A percentile compares a stretch with the other conserved stretches of the same genome.
Conservation (phyloP, 2,329 filamentous ascomycete genomes). For the Calonectria pteridis region DNA sequence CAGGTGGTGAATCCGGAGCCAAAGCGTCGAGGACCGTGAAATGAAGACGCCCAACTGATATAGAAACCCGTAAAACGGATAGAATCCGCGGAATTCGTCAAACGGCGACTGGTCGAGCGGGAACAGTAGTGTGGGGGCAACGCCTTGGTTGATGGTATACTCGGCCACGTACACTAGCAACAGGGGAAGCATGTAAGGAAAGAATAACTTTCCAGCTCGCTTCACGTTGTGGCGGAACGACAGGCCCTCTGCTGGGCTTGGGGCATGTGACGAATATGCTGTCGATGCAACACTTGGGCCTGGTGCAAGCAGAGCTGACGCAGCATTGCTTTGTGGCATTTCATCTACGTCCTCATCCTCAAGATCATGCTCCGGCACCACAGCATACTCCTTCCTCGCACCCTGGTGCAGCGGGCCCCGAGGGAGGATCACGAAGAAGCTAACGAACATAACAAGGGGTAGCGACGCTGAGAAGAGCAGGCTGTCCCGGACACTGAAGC, state of each 20-base stretch:
- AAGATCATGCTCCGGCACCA: slow-evolving; percentile 58
- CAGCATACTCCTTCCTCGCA: slow-evolving; percentile 64
- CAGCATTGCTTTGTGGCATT: slow-evolving; percentile 53
- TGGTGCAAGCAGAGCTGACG: slow-evolving; percentile 63
- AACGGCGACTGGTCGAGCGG: slow-evolving; percentile 84
- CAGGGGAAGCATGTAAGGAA: slow-evolving; percentile 89
- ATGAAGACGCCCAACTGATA: slow-evolving; percentile 97
- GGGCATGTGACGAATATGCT: slow-evolving; percentile 51
- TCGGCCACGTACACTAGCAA: slow-evolving; percentile 94
- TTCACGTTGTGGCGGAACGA: slow-evolving; percentile 66
- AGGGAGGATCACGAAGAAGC: slow-evolving; percentile 88
- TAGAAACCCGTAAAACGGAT: slow-evolving; percentile 93
- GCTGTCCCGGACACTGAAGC: slow-evolving; percentile 79
- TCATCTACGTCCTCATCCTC: slow-evolving; percentile 53
- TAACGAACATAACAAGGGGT: slow-evolving; percentile 84
- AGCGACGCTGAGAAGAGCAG: slow-evolving; percentile 83
- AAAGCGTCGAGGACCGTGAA: slow-evolving; percentile 90
- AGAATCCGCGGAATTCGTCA: slow-evolving; percentile 85
- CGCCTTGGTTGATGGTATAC: slow-evolving; percentile 97
- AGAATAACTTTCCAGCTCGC: slow-evolving; percentile 77
- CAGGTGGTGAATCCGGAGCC: slow-evolving; percentile 82
- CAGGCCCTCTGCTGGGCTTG: slow-evolving; percentile 44
- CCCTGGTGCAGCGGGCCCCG: slow-evolving; percentile 70
- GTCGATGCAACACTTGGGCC: slow-evolving; percentile 55
- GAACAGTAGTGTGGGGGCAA: slow-evolving; percentile 90